phyloP scores from a whole-genome alignment of 257 asterid species.

The Phtheirospermum japonicum region DNA sequence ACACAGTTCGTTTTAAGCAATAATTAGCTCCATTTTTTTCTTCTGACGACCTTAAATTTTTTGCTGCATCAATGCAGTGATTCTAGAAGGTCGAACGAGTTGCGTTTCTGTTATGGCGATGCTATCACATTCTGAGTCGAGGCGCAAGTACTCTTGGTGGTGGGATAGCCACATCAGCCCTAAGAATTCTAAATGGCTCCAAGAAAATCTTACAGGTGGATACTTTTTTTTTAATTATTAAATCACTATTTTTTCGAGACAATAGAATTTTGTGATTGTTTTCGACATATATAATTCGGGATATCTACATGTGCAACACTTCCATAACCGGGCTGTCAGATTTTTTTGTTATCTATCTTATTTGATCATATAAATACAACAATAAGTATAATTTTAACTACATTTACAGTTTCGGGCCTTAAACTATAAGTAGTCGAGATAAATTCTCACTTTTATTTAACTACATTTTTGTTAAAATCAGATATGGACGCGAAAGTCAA shows the following conservation, averaged over 20 bases:
- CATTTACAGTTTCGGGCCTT: no score
- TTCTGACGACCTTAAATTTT: no score
- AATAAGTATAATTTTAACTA: neutral
- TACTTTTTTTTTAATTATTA: neutral
- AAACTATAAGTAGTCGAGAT: neutral
- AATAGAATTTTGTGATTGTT: neutral
- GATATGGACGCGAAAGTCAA: slow-evolving; percentile 90
- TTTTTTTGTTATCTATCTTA: neutral
- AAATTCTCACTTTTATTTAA: neutral
- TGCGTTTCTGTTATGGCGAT: slow-evolving; percentile 54
- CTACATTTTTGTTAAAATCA: slow-evolving; percentile 4
- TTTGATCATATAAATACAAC: neutral
- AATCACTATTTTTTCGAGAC: neutral
- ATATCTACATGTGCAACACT: neutral
- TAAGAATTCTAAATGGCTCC: slow-evolving; percentile 96
- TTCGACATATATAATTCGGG: neutral
- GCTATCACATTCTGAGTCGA: slow-evolving; percentile 54
- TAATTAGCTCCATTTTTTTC: no score
- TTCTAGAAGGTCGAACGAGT: slow-evolving; percentile 20
- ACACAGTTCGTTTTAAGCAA: no score
- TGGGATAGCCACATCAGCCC: slow-evolving; percentile 98
- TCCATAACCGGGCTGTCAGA: neutral
- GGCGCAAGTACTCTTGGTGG: slow-evolving; percentile 90
- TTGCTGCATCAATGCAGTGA: no score
- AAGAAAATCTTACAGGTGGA: slow-evolving; percentile 81